Evolutionary conservation across 2,329 filamentous ascomycete species (phyloP), one percentile per base, ranked within the genome.

Genomic region (Aureobasidium sp.): DNA sequence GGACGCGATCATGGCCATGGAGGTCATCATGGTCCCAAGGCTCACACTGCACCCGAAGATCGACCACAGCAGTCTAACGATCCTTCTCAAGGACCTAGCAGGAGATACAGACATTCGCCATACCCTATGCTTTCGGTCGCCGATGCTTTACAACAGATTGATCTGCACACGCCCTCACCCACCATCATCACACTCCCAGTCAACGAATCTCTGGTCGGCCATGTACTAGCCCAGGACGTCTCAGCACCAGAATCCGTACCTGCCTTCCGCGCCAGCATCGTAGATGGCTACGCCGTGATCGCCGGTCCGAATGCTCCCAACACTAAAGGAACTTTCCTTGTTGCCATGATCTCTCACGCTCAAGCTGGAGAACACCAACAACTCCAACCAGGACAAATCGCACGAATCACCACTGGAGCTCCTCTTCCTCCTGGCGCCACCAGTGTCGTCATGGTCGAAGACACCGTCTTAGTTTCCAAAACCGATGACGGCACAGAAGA

Each of bases 361-460:
- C 84, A 90, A 17, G 85, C 91, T 0, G 84, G 87, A 0, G 84
- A 88, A 34, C 82, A 83, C 15, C 78, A 84, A 37, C 75, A 84
- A 1, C 77, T 97, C 2, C 80, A 87, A 60, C 79, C 84, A 37
- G 92, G 92, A 0, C 82, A 92, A 66, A 87, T 97, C 59, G 88
- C 93, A 0, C 83, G 94, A 51, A 96, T 99, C 68, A 99, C 94
- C 0, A 99, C 94, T 0, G 94, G 94, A 0, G 94, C 94, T 6
- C 93, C 94, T 12, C 78, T 99, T 0, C 94, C 94, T 1, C 86
- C 87, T 0, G 91, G 92, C 0, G 91, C 94, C 1, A 96, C 90
- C 29, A 88, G 93, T 0, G 92, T 99, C 5, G 87, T 97, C 51
- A 97, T 95, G 91, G 94, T 99, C 0, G 94, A 99, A 76, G 94